Evolutionary conservation across 176 grass and related monocot species (phyloP), one percentile per base, ranked within the genome.

Genomic region (Puccinellia tenuiflora): DNA sequence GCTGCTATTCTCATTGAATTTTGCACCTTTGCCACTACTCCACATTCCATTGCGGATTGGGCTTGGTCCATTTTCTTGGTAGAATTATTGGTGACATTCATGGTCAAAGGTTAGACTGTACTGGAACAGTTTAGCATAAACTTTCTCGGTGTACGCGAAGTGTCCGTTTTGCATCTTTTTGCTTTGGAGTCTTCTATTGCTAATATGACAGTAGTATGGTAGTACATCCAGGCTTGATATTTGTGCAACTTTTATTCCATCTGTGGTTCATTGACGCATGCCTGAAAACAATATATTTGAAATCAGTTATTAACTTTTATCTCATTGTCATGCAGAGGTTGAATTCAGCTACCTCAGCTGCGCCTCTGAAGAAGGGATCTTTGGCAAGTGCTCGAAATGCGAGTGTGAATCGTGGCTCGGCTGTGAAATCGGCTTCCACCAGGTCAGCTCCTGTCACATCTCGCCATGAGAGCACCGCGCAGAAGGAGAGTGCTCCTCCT

Each of bases 311-410:
- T 38, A 54, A 50, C 26, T 66, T 92, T 47, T 35, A 24, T 78
- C 55, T 21, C 33, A 80, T 85, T 77, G 73, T n/a, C 39, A 9
- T 74, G 67, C 80, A 94, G 92, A 92, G 76, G 47, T 73, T 79
- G 47, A 92, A 78, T 72, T 63, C 79, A 62, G 70, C 82, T 68
- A 73, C 51, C 72, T 76, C 82, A 28, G 79, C 54, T 83, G 90
- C 83, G 56, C 80, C 74, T 54, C 25, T 73, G 25, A 92, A 92
- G 68, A 94, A 92, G 76, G 75, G 61, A 81, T 69, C 92, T 48
- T 53, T 85, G 45, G 60, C 75, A 66, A 81, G 82, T 42, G 61
- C 22, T 62, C 87, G 47, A 33, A 69, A 59, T 88, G 73, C 2
- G 55, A 84, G 39, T 29, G 61, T 25, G 22, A 56, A 35, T 42